Evolutionary conservation across 331 rosid species (phyloP), one percentile per base, ranked within the genome.

Genomic region (Arachis monticola): DNA sequence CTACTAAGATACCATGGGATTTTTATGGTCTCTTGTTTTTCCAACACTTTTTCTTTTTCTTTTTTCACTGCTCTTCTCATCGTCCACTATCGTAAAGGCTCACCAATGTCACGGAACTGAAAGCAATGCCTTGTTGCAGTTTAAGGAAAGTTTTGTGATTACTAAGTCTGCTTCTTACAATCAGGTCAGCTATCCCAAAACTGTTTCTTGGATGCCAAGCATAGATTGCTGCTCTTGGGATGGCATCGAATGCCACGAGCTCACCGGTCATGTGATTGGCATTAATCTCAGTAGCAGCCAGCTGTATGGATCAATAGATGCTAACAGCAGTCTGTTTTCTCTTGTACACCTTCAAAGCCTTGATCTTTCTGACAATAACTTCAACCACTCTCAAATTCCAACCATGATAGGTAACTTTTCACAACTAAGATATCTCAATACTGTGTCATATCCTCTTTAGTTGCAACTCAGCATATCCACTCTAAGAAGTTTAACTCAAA

Each of bases 171-270:
- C 40, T 35, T 35, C 40, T 35, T 35, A 35, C 4, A 4, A 35
- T 35, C 40, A 35, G 3, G 3, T 35, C 4, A 35, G 40, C 40
- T 35, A 35, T 35, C 40, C 40, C 4, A 35, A 35, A 35, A 35
- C 40, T 35, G 40, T 35, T 35, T 35, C 40, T 35, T 35, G 40
- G 40, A 35, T 35, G 3, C 3, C 40, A 35, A 35, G 40, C 40
- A 35, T 35, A 35, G 40, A 86, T 12, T 84, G 88, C 8, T 83
- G 89, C 12, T 72, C 69, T 9, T 85, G 92, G 88, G 79, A 79
- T 4, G 86, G 91, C 8, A 69, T 84, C 5, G 7, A 50, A 6
- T 87, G 89, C 67, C 57, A 69, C 30, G 60, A 66, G 14, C 13
- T 6, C 17, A 69, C 83, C 0, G 62, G 69, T 67, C 30, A 44